These are phyloP conservation scores for Lecanicillium sp. DNA, from an alignment of 2,329 filamentous ascomycete species.

Conservation along the genomic window DNA sequence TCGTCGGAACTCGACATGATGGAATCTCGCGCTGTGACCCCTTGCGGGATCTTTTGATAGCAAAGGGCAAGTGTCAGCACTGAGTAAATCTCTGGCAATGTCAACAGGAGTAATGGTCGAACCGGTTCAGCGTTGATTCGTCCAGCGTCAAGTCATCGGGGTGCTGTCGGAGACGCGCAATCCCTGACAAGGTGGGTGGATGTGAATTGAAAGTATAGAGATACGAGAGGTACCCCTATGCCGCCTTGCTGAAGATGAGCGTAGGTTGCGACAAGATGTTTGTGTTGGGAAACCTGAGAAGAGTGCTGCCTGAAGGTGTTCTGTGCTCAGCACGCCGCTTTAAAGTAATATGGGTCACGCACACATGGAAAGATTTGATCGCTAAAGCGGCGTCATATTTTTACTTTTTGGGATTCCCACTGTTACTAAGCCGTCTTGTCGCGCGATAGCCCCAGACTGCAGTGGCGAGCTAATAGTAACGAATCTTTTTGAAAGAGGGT, in stretches of 20 bases:
- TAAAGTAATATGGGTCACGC: constrained; percentile 11
- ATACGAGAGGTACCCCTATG: background rate
- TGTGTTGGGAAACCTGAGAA: background rate
- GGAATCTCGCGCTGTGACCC: constrained; percentile 15
- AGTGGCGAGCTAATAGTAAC: background rate
- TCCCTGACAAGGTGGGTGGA: background rate
- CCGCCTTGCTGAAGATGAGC: background rate
- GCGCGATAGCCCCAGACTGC: background rate
- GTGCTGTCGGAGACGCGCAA: constrained; percentile 7
- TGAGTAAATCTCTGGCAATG: constrained; percentile 23
- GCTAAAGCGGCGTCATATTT: constrained; percentile 1
- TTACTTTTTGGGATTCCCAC: constrained; percentile 9
- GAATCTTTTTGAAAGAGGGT: background rate
- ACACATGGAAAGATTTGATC: background rate
- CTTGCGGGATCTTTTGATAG: constrained; percentile 21
- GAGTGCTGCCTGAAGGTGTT: background rate
- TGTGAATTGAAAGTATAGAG: background rate
- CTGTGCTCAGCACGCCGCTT: constrained; percentile 13
- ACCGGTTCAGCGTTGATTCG: constrained; percentile 37
- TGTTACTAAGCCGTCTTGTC: constrained; percentile 1
- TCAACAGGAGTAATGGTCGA: constrained; percentile 35
- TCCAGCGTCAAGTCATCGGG: constrained; percentile 26
- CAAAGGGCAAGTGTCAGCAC: constrained; percentile 31
- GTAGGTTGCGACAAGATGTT: background rate
- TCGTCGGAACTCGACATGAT: constrained; percentile 65